A percentile compares a stretch with the other conserved stretches of the same genome.
These are phyloP conservation scores for Hortaea werneckii DNA, from an alignment of 2,329 filamentous ascomycete species.

Conservation along the genomic window DNA sequence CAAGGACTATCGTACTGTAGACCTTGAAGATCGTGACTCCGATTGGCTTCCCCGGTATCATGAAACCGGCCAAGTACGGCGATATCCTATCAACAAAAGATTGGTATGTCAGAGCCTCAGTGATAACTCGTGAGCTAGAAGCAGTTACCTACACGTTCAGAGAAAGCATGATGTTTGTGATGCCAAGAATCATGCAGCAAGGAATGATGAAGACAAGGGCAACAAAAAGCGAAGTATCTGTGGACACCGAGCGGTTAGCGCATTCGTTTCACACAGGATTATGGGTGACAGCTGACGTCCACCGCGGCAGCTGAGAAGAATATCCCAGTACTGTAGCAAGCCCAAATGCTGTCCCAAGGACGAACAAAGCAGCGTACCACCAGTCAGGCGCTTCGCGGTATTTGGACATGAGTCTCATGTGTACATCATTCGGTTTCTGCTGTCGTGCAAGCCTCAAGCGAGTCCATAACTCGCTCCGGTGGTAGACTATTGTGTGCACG, in stretches of 20 bases:
- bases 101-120: no score
- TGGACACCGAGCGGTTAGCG: no score
- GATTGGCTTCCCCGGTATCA: slow-evolving; percentile 76
- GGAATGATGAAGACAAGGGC: slow-evolving; percentile 76
- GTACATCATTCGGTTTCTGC: slow-evolving; percentile 61
- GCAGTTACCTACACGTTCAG: slow-evolving; percentile 7
- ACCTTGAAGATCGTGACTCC: slow-evolving; percentile 92
- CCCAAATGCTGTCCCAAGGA: slow-evolving; percentile 16
- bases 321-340: slow-evolving; percentile 37
- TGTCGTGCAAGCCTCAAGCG: slow-evolving; percentile 52
- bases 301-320: slow-evolving; percentile 76
- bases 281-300: slow-evolving; percentile 56
- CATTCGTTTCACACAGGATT: no score
- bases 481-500: slow-evolving; percentile 75
- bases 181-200: slow-evolving; percentile 84
- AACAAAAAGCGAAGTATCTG: slow-evolving; percentile 51
- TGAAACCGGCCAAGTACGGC: slow-evolving; percentile 60
- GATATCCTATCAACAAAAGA: slow-evolving; percentile 4
- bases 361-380: slow-evolving; percentile 51
- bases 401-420: slow-evolving; percentile 69
- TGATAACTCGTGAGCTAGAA: no score
- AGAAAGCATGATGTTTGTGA: slow-evolving; percentile 51
- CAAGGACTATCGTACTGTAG: slow-evolving; percentile 55
- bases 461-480: slow-evolving; percentile 69
- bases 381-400: slow-evolving; percentile 71